Conservation (phyloP, 495 filamentous ascomycete species). For the Aspergillus sclerotioniger region DNA sequence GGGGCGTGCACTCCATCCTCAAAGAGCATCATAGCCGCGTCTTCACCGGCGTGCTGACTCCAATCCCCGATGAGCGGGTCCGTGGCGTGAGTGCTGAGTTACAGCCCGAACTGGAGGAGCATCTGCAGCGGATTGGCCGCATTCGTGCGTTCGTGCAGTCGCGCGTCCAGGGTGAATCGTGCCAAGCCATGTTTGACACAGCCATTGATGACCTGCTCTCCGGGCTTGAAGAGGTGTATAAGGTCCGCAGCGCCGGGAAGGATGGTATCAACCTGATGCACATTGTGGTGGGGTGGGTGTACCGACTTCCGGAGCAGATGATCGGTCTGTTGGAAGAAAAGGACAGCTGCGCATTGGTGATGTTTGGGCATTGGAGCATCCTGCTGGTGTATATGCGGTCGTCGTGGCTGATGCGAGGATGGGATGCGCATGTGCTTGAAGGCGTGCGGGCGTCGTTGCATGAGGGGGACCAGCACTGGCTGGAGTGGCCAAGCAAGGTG, state of each 20-base stretch:
- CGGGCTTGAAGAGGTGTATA: slow-evolving; percentile 25
- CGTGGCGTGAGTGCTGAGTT: slow-evolving; percentile 12
- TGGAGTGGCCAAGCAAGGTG: slow-evolving; percentile 31
- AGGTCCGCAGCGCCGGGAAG: slow-evolving; percentile 11
- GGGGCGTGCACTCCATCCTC: slow-evolving; percentile 41
- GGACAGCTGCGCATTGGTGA: slow-evolving; percentile 35
- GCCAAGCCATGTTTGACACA: slow-evolving; percentile 7
- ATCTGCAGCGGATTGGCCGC: slow-evolving; percentile 17
- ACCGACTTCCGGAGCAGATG: slow-evolving; percentile 32
- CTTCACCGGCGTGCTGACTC: slow-evolving; percentile 30
- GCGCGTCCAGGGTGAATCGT: not conserved
- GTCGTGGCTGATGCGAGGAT: slow-evolving; percentile 39
- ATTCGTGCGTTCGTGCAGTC: slow-evolving; percentile 19
- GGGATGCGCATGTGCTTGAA: slow-evolving; percentile 38
- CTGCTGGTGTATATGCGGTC: slow-evolving; percentile 35
- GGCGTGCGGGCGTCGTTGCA: slow-evolving; percentile 27
- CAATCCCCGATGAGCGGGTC: slow-evolving; percentile 5
- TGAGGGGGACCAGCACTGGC: slow-evolving; percentile 24
- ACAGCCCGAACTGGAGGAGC: slow-evolving; percentile 18
- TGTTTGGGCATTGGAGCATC: slow-evolving; percentile 43
- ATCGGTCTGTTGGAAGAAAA: slow-evolving; percentile 31
- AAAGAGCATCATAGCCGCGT: slow-evolving; percentile 19
- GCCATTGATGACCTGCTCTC: slow-evolving; percentile 19
- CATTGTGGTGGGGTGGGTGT: slow-evolving; percentile 36
- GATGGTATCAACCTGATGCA: slow-evolving; percentile 24